phyloP scores from a whole-genome alignment of 2,329 filamentous ascomycete species.

The Colletotrichum gigasporum region DNA sequence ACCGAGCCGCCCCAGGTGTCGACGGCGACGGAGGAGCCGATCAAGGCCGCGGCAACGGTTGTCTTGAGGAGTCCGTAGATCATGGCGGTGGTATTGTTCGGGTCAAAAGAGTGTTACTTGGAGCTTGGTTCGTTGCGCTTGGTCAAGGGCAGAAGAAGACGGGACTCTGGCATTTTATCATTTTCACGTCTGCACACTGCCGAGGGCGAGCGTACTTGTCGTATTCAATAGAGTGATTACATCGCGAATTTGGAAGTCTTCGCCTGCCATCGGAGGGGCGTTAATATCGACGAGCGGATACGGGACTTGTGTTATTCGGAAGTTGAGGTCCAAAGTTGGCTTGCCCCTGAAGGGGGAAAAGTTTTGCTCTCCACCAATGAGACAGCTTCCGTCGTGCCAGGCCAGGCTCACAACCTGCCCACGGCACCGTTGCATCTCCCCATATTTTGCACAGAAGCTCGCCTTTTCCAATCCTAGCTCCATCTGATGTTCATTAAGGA shows the following conservation, averaged over 20 bases:
- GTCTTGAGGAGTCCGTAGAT: not conserved
- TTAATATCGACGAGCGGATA: not conserved
- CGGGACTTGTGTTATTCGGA: not conserved
- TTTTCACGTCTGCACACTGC: no score
- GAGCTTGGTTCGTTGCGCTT: not conserved
- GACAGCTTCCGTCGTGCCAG: not conserved
- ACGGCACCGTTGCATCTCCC: not conserved
- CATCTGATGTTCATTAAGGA: slow-evolving; percentile 4
- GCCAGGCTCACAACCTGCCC: not conserved
- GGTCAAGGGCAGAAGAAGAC: not conserved
- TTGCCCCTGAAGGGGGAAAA: not conserved
- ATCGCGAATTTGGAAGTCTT: not conserved
- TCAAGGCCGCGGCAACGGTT: not conserved
- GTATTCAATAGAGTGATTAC: no score
- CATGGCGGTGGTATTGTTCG: not conserved
- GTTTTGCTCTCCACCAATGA: slow-evolving; percentile 1
- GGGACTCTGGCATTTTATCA: not conserved
- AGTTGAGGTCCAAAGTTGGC: not conserved
- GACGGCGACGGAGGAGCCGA: not conserved
- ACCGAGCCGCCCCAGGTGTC: slow-evolving; percentile 20
- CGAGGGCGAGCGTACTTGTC: no score
- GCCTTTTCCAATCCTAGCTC: not conserved
- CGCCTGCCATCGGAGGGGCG: not conserved
- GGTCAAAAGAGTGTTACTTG: not conserved
- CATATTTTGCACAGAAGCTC: not conserved